Evolutionary conservation across 768 basidiomycete species (phyloP), one percentile per base, ranked within the genome.

Genomic region (Amyloporia xantha): DNA sequence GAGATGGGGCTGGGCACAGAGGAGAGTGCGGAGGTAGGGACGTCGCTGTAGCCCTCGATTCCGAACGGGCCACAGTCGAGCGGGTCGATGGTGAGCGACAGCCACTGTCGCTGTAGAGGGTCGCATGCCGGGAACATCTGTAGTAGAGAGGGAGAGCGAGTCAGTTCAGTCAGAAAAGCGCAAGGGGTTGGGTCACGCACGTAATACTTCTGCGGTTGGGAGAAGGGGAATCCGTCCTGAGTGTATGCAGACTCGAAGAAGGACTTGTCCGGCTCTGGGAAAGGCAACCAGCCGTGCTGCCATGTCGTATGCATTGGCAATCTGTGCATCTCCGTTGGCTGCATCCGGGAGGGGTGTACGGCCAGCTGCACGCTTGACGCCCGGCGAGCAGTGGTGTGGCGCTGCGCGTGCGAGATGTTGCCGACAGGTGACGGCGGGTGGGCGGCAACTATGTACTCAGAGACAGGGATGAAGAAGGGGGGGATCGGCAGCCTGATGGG

Each of bases 341-440:
- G 51, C 55, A 43, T 50, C 7, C 7, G 64, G 57, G 39, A 67
- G 53, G 0, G 69, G n/a, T n/a, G n/a, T n/a, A n/a, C n/a, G 12
- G 66, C 56, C 4, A 76, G 75, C 39, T 68, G 65, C 2, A 71
- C 75, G 44, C 75, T 76, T 0, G 77, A 79, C 0, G 77, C 70
- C 3, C 78, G 72, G 71, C 33, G 71, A 68, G 2, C 74, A 74
- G 15, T 75, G 60, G 50, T 69, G 52, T 51, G 59, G 7, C 75
- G 68, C 17, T 68, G 68, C 4, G 61, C 67, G 2, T 71, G 72
- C 1, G 76, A 71, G 47, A 77, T 73, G 55, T 71, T 65, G 48
- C 61, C 48, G 1, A 74, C 65, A 13, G 73, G 78, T 1, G 76
- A 79, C 5, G 63, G 65, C 1, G 71, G 70, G 17, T 69, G 73